Evolutionary conservation across 305 asterid species (phyloP).

Genomic region (Nicotiana rustica): DNA sequence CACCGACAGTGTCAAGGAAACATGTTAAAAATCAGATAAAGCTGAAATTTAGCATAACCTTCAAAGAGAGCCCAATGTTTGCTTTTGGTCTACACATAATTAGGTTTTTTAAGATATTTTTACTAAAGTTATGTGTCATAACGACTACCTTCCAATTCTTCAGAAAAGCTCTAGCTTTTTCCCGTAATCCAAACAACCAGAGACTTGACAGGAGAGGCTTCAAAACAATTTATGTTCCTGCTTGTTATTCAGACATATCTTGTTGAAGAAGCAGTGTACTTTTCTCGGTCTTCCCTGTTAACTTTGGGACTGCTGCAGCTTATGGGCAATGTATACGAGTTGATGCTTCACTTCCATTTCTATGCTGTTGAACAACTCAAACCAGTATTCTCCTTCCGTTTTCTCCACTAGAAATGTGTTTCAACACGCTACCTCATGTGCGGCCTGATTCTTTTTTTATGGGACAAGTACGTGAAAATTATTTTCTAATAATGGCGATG

Average conservation of each 20-base stretch:
- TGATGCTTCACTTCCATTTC: not conserved
- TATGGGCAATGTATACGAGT: not conserved
- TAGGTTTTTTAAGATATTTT: not conserved
- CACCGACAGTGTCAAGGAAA: not conserved
- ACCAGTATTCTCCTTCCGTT: not conserved
- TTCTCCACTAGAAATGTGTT: not conserved
- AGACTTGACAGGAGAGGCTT: not conserved
- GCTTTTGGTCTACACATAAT: not conserved
- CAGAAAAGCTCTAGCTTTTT: not conserved
- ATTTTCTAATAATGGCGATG: too few species aligned
- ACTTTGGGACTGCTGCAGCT: too few species aligned
- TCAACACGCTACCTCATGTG: too few species aligned
- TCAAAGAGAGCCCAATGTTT: not conserved
- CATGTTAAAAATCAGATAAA: not conserved
- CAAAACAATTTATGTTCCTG: not conserved
- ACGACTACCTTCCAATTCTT: too few species aligned
- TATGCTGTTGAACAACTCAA: not conserved
- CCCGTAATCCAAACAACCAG: not conserved
- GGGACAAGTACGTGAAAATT: too few species aligned
- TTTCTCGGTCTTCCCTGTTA: not conserved
- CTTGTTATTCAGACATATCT: not conserved
- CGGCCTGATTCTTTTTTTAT: too few species aligned
- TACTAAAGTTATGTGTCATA: not conserved
- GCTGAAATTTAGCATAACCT: not conserved
- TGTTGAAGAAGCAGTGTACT: not conserved